Percentiles rank a stretch among this genome's conserved stretches.
Evolutionary conservation across 2,329 filamentous ascomycete species (phyloP).

Genomic region (Colletotrichum sp.): DNA sequence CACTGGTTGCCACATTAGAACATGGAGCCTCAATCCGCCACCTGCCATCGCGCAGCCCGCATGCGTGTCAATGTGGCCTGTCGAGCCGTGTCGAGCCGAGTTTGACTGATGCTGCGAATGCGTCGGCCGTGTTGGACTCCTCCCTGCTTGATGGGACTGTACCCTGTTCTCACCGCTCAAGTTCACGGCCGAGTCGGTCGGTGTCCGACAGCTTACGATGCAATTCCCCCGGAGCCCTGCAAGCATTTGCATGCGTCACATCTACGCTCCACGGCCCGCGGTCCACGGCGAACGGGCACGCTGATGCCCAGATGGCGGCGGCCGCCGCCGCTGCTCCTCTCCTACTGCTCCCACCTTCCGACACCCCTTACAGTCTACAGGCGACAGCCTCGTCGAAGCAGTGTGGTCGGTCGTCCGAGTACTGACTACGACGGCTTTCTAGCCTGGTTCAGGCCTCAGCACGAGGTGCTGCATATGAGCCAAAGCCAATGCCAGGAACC

Average conservation of each 20-base stretch:
- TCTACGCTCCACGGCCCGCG: background rate
- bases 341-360: background rate
- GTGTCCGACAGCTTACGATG: background rate
- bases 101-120: background rate
- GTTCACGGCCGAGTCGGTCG: slow-evolving; percentile 10
- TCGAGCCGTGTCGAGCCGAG: background rate
- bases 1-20: background rate
- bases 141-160: background rate
- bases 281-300: background rate
- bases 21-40: background rate
- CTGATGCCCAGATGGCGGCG: background rate
- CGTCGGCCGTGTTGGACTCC: background rate
- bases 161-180: background rate
- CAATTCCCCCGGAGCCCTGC: background rate
- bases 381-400: background rate
- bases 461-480: background rate
- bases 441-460: background rate
- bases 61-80: background rate
- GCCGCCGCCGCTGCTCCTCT: background rate
- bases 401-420: background rate
- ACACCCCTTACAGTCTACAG: background rate
- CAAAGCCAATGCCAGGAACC: background rate
- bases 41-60: background rate
- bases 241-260: background rate
- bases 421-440: background rate